Conservation (phyloP, 2,329 filamentous ascomycete species). For the Calycina herbarum region DNA sequence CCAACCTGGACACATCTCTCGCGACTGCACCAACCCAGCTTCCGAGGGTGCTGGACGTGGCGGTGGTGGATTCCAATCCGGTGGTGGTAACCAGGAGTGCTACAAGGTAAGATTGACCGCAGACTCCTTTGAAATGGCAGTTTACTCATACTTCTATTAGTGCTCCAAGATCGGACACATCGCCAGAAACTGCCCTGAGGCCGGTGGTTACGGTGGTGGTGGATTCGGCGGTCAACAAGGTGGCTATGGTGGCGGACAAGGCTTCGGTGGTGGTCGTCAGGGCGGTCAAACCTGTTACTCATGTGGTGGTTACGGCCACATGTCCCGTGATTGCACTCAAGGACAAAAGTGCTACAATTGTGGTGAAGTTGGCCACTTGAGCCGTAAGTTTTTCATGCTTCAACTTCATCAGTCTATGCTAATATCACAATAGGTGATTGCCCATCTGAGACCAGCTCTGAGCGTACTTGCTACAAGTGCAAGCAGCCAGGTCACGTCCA, state of each 20-base stretch:
- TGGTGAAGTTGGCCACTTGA: slow-evolving; percentile 77
- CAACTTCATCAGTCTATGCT: not conserved
- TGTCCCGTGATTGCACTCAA: slow-evolving; percentile 96
- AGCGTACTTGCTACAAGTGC: slow-evolving; percentile 99
- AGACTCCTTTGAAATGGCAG: not conserved
- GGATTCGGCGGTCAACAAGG: slow-evolving; percentile 39
- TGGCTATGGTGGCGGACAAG: slow-evolving; percentile 44
- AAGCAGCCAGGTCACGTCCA: slow-evolving; percentile 69
- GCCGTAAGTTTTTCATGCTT: slow-evolving; percentile 10
- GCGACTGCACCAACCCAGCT: slow-evolving; percentile 55
- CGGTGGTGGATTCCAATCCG: slow-evolving; percentile 39
- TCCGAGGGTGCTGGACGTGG: slow-evolving; percentile 36
- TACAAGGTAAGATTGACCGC: slow-evolving; percentile 63
- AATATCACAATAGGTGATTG: slow-evolving; percentile 66
- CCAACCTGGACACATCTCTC: slow-evolving; percentile 84
- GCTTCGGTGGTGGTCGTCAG: slow-evolving; percentile 52
- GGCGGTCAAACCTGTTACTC: slow-evolving; percentile 90
- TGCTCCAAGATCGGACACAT: slow-evolving; percentile 97
- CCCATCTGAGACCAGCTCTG: slow-evolving; percentile 83
- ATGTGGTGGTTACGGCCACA: slow-evolving; percentile 94
- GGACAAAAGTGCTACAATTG: slow-evolving; percentile 99
- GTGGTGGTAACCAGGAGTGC: slow-evolving; percentile 66
- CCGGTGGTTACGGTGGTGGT: slow-evolving; percentile 51
- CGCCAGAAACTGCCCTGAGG: slow-evolving; percentile 82
- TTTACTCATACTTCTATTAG: slow-evolving; percentile 40